phyloP scores from a whole-genome alignment of 2,329 filamentous ascomycete genomes.

The Diatrype stigma region DNA sequence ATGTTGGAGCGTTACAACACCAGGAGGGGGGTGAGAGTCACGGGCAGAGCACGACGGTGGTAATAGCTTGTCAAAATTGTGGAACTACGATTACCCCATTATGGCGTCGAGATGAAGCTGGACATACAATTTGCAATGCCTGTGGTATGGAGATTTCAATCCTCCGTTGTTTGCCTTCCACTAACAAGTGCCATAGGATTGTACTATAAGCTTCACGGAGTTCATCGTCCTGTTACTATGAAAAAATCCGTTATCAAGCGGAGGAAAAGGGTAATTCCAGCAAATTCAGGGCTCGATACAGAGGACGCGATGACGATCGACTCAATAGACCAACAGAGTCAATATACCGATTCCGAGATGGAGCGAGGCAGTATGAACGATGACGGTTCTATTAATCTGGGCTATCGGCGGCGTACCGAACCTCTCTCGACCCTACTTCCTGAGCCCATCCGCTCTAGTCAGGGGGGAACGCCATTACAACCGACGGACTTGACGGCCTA shows the following conservation, averaged over 20 bases:
- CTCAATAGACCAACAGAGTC: constrained; percentile 39
- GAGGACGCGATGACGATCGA: constrained; percentile 43
- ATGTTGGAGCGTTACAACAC: constrained; percentile 43
- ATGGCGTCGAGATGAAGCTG: constrained; percentile 90
- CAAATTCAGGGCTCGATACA: constrained; percentile 46
- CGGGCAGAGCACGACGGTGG: constrained; percentile 52
- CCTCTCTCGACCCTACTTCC: constrained; percentile 44
- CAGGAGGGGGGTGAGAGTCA: constrained; percentile 24
- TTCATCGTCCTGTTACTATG: constrained; percentile 94
- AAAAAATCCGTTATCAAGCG: constrained; percentile 97
- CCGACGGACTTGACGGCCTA: constrained; percentile 47
- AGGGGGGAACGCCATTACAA: constrained; percentile 40
- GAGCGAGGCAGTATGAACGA: constrained; percentile 57
- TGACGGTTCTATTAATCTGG: constrained; percentile 62
- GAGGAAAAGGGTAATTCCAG: constrained; percentile 88
- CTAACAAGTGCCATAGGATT: constrained; percentile 56
- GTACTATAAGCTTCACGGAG: constrained; percentile 93
- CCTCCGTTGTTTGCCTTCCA: constrained; percentile 11
- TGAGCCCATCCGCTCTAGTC: constrained; percentile 39
- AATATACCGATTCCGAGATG: constrained; percentile 31
- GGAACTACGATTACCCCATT: constrained; percentile 93
- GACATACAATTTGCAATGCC: constrained; percentile 97
- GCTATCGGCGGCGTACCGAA: constrained; percentile 46
- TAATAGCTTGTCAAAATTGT: constrained; percentile 95
- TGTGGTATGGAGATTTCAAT: constrained; percentile 67